A percentile compares a stretch with the other conserved stretches of the same genome.
Conservation (phyloP, 108 stramenopile genomes). For the Skeletonema grethae region DNA sequence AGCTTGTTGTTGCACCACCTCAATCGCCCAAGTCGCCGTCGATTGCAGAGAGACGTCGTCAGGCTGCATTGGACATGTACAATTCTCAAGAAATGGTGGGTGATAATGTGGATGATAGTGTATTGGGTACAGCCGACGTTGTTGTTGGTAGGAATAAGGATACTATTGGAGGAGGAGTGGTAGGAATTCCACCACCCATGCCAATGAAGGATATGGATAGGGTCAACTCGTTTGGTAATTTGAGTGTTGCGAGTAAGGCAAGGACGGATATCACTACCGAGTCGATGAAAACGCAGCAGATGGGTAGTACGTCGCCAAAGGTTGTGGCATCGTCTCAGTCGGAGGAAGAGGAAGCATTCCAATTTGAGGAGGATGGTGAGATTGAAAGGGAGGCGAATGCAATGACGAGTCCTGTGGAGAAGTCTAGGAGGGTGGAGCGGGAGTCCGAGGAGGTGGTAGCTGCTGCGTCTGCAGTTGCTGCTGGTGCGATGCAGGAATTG, state of each 20-base stretch:
- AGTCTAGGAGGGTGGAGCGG: background rate
- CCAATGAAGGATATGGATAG: background rate
- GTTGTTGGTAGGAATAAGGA: slow-evolving; percentile 8
- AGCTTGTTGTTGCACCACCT: background rate
- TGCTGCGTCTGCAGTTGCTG: slow-evolving; percentile 18
- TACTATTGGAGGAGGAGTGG: slow-evolving; percentile 3
- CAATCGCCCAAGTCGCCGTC: background rate
- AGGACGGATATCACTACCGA: slow-evolving; percentile 45
- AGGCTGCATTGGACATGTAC: slow-evolving; percentile 44
- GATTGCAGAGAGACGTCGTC: slow-evolving; percentile 33
- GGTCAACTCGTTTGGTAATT: slow-evolving; percentile 12
- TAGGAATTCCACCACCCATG: background rate
- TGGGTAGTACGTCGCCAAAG: slow-evolving; percentile 26
- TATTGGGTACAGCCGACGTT: slow-evolving; percentile 37
- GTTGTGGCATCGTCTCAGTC: background rate
- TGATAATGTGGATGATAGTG: slow-evolving; percentile 47
- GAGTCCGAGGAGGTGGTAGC: background rate
- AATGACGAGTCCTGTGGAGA: background rate
- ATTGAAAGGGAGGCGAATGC: background rate
- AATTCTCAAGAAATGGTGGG: slow-evolving; percentile 44
- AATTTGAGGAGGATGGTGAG: background rate
- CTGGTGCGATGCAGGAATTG: background rate
- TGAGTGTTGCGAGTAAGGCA: slow-evolving; percentile 15
- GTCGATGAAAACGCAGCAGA: slow-evolving; percentile 32
- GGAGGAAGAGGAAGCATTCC: background rate